These are phyloP conservation scores for Laburnicola sp. DNA, from an alignment of 2,329 filamentous ascomycete genomes.

Conservation along the genomic window DNA sequence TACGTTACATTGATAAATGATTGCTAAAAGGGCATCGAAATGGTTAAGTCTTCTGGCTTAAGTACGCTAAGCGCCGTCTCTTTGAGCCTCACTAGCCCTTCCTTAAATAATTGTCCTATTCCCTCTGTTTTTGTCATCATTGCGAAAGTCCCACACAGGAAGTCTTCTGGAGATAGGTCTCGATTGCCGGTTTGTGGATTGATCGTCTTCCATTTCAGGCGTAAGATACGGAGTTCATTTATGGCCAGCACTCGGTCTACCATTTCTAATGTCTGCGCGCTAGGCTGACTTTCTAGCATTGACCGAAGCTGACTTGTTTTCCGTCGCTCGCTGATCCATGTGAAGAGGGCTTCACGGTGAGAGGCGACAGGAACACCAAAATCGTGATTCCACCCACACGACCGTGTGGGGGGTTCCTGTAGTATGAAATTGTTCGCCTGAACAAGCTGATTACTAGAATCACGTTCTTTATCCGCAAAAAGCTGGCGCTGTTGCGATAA, in stretches of 20 bases:
- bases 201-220: background rate
- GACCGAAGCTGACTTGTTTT: background rate
- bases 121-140: background rate
- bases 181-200: background rate
- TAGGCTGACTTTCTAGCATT: background rate
- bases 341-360: background rate
- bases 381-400: no score
- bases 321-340: background rate
- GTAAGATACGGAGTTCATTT: background rate
- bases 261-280: background rate
- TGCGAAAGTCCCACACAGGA: background rate
- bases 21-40: background rate
- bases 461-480: no score
- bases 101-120: background rate
- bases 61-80: background rate
- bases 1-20: background rate
- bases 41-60: background rate
- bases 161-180: background rate
- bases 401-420: no score
- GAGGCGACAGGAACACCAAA: no score
- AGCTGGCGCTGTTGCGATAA: no score
- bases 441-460: no score
- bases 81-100: background rate
- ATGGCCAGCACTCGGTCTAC: background rate
- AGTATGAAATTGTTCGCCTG: no score